These are phyloP conservation scores for Aspergillus asperescens DNA, from an alignment of 495 filamentous ascomycete species.

Conservation along the genomic window DNA sequence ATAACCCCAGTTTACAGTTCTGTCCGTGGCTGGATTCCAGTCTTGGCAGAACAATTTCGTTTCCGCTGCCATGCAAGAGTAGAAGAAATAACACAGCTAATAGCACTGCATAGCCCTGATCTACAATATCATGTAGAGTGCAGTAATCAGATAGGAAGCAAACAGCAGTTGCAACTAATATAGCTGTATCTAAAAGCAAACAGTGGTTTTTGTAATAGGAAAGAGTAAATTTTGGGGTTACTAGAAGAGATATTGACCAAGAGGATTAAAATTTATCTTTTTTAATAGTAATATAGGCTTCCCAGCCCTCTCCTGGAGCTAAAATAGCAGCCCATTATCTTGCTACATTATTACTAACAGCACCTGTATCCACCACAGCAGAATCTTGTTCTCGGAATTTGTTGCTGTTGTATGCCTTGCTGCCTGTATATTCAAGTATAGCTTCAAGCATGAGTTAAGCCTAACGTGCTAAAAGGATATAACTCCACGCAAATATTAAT, in stretches of 20 bases:
- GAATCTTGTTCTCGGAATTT: neutral
- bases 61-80: neutral
- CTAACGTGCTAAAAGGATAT: conserved; percentile 1
- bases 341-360: neutral
- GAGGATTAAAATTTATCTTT: neutral
- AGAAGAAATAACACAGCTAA: conserved; percentile 4
- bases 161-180: neutral
- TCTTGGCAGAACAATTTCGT: neutral
- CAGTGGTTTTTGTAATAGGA: neutral
- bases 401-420: conserved; percentile 5
- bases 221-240: neutral
- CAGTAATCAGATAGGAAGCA: conserved; percentile 3
- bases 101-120: conserved; percentile 5
- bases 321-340: conserved; percentile 7
- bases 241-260: conserved; percentile 8
- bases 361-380: conserved; percentile 4
- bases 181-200: neutral
- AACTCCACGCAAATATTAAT: conserved; percentile 1
- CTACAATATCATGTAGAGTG: conserved; percentile 3
- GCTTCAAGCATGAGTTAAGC: conserved; percentile 1
- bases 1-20: neutral
- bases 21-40: neutral
- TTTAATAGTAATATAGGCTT: neutral
- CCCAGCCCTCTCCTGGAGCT: conserved; percentile 1
- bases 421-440: conserved; percentile 1